Evolutionary conservation across 257 asterid species (phyloP), one percentile per base, ranked within the genome.

Genomic region (Nicotiana tomentosiformis): DNA sequence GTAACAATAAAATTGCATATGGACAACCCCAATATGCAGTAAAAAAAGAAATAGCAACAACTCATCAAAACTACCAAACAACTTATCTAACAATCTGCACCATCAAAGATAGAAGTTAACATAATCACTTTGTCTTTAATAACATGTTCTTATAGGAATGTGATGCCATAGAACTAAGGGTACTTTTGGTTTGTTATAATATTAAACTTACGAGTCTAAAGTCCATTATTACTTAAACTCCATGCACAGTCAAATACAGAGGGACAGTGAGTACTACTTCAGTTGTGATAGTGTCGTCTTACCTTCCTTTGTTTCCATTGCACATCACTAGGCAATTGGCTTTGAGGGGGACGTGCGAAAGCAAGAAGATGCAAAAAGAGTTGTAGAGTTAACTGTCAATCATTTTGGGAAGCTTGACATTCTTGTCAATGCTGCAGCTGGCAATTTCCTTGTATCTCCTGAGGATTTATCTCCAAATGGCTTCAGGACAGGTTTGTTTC

Each of bases 401-500:
- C 93, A 87, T 78, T 95, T 95, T 43, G 98, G 98, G 77, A 92
- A 90, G 91, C 93, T 95, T 10, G 98, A 95, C 81, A 93, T 95
- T 86, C 96, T 95, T 78, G 98, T 95, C 70, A 95, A 95, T 86
- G 93, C 90, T 78, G 98, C 98, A n/a, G 98, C 98, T 68, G 98
- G 98, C 49, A 95, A 95, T 88, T 93, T 95, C 83, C 97, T 95
- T 1, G 95, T 83, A 17, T 84, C 98, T 4, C 91, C 98, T 12
- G 98, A 95, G 92, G 98, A 95, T 86, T 90, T 95, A 77, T 92
- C 98, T 23, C 97, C 97, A 64, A 93, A 95, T 55, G 98, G 98
- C 10, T 95, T 95, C 23, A 91, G 90, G 85, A 95, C 98, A 90
- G 98, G 98, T 93, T 80, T 85, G 49, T 51, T 70, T 72, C 39